A percentile compares a stretch with the other conserved stretches of the same genome.
These are phyloP conservation scores for Candida michaelii DNA, from an alignment of 805 yeast genomes.

Conservation along the genomic window DNA sequence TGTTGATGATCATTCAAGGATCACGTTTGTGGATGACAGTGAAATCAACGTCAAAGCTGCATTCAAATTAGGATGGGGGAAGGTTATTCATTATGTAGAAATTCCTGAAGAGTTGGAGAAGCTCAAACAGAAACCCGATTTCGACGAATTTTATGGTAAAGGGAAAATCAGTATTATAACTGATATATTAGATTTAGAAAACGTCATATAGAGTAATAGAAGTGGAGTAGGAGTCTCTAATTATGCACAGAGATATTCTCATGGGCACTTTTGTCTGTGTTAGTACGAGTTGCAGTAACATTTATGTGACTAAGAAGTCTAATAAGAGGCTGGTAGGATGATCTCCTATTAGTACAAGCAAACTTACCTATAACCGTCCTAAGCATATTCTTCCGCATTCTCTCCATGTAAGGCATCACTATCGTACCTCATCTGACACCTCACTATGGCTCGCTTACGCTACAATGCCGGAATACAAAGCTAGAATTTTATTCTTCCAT, in stretches of 20 bases:
- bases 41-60: constrained; percentile 79
- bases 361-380: no score
- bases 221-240: no score
- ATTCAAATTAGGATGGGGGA: constrained; percentile 64
- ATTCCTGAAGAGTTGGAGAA: constrained; percentile 52
- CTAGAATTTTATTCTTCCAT: constrained; percentile 78
- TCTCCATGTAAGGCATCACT: no score
- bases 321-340: no score
- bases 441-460: no score
- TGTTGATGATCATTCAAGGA: constrained; percentile 41
- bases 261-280: no score
- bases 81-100: constrained; percentile 75
- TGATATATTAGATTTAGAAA: constrained; percentile 30
- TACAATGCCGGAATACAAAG: constrained; percentile 15
- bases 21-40: constrained; percentile 82
- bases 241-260: no score
- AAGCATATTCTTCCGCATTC: no score
- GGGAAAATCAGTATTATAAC: constrained; percentile 33
- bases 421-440: no score
- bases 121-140: constrained; percentile 28
- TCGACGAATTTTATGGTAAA: constrained; percentile 29
- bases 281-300: no score
- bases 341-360: no score
- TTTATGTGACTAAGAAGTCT: no score
- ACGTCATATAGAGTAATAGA: constrained; percentile 5